Conservation (phyloP, 257 asterid genomes). For the Verbena officinalis region DNA sequence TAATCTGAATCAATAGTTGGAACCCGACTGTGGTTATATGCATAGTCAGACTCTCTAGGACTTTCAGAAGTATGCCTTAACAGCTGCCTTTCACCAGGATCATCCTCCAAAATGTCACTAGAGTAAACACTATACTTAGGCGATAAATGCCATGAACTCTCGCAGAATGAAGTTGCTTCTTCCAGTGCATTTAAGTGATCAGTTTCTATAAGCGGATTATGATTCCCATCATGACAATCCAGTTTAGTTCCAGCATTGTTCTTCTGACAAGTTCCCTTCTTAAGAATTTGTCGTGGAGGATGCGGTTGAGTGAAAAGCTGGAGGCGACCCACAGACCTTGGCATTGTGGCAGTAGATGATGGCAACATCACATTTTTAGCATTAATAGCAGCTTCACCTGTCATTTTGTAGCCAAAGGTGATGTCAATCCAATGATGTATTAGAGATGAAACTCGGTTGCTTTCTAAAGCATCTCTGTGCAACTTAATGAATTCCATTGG, state of each 20-base stretch:
- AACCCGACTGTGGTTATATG: slow-evolving; percentile 29
- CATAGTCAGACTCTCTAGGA: slow-evolving; percentile 31
- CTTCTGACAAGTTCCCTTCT: slow-evolving; percentile 29
- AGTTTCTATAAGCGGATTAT: slow-evolving; percentile 36
- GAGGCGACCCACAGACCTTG: slow-evolving; percentile 81
- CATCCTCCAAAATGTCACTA: slow-evolving; percentile 39
- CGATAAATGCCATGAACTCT: slow-evolving; percentile 65
- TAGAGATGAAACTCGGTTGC: slow-evolving; percentile 64
- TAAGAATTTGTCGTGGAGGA: slow-evolving; percentile 63
- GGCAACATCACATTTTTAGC: slow-evolving; percentile 96
- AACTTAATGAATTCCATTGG: slow-evolving; percentile 85
- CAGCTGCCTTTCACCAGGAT: slow-evolving; percentile 39
- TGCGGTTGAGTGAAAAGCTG: slow-evolving; percentile 91
- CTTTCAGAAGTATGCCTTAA: slow-evolving; percentile 35
- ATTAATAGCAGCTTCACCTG: slow-evolving; percentile 84
- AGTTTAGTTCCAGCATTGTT: slow-evolving; percentile 33
- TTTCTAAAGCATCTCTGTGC: slow-evolving; percentile 86
- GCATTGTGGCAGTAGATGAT: slow-evolving; percentile 54
- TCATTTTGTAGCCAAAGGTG: slow-evolving; percentile 94
- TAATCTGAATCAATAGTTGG: slow-evolving; percentile 50
- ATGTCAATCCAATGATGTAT: slow-evolving; percentile 96
- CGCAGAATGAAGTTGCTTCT: slow-evolving; percentile 77
- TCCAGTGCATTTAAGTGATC: slow-evolving; percentile 58
- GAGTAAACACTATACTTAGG: slow-evolving; percentile 55
- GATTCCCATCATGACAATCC: slow-evolving; percentile 29